Base-by-base conservation (phyloP, 768 basidiomycete genomes). In the Mycena metata region DNA sequence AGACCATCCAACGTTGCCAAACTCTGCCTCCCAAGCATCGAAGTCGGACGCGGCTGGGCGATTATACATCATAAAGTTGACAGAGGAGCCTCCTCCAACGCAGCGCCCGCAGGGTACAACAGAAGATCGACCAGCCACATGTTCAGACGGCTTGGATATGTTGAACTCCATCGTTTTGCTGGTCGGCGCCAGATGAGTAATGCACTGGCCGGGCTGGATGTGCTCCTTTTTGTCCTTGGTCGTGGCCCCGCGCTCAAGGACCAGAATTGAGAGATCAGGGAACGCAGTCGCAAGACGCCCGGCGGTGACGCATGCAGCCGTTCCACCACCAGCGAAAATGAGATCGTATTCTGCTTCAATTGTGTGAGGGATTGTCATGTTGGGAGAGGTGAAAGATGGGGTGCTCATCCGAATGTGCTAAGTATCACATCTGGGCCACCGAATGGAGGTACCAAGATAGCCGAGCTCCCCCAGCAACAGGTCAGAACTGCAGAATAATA, bases 11-110 rank as follows among this genome's bases (percentile, higher is more conserved):
- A 62, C 21, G n/a, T 77, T 76, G 8, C 69, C 68, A 11, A 69
- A 60, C 15, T 67, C 41, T 1, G 59, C 72, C 60, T 65, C 67
- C 77, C 77, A 78, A 19, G 72, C 77, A 36, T 78, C 76, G 41
- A 69, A 78, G 46, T 78, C 77, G 13, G 75, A 75, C 3, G 74
- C 74, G 21, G 78, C 64, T 2, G 74, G 69, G 4, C 77, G 74
- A 23, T 64, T 73, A 26, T 73, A 71, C 7, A 75, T 68, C 43
- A 74, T 73, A 12, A 73, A 62, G 43, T 72, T 77, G 45, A 54
- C 42, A 1, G 64, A 58, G 16, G 60, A 30, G 8, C 70, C 78
- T 19, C 78, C 78, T 11, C 77, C 77, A 30, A 79, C 67, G 36
- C 72, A 62, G 7, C 65, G 69, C 4, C 75, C 78, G n/a, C 67